Conservation (phyloP, 2,329 filamentous ascomycete species). For the Apiospora koreana region DNA sequence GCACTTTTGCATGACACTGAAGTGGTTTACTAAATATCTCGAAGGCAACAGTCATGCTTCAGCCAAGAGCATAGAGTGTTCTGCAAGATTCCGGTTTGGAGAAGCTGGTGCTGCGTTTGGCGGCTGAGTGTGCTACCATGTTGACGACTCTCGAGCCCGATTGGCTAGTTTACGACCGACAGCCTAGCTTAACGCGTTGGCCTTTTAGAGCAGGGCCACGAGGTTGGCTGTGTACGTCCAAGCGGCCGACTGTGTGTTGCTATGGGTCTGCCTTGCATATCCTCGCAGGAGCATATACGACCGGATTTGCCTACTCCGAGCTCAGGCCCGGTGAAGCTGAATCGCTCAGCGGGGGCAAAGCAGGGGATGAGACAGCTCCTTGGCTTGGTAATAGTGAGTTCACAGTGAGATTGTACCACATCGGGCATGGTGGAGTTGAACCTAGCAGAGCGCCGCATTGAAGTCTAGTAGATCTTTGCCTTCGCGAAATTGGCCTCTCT, state of each 20-base stretch:
- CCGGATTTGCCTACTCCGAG: not conserved
- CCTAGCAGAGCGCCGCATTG: not conserved
- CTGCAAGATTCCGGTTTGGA: not conserved
- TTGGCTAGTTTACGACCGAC: not conserved
- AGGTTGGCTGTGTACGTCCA: not conserved
- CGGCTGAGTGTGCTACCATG: not conserved
- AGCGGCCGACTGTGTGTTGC: not conserved
- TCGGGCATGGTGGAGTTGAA: not conserved
- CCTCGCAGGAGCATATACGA: not conserved
- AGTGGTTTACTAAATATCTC: not conserved
- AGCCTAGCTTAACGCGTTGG: not conserved
- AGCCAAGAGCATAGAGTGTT: not conserved
- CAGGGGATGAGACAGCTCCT: not conserved
- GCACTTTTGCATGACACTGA: not conserved
- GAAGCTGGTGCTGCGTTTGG: not conserved
- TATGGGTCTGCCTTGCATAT: not conserved
- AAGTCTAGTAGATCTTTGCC: not conserved
- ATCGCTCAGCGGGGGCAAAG: not conserved
- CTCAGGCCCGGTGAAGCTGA: not conserved
- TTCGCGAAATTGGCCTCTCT: not conserved
- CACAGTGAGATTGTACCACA: not conserved
- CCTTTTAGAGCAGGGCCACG: not conserved
- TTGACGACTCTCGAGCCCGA: not conserved
- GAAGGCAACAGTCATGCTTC: not conserved
- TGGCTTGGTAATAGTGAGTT: not conserved